phyloP scores from a whole-genome alignment of 495 filamentous ascomycete genomes.

The Penicillium daleae region DNA sequence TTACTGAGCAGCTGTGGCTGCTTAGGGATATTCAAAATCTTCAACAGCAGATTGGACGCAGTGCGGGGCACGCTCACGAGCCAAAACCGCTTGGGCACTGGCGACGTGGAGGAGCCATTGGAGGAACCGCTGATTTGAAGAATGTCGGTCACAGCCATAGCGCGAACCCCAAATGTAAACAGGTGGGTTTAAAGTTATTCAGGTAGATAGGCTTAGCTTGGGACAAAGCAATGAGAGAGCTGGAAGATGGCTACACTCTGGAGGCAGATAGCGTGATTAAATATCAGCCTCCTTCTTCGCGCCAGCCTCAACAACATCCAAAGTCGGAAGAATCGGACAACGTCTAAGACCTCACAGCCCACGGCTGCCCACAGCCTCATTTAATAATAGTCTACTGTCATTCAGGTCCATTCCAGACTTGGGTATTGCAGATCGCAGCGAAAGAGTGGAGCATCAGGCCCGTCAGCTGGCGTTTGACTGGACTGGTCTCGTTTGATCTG shows the following conservation, averaged over 20 bases:
- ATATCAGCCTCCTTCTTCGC: neutral
- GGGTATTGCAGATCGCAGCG: neutral
- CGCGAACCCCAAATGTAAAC: neutral
- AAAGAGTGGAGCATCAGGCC: neutral
- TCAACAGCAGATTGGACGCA: slow-evolving; percentile 46
- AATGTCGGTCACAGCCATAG: neutral
- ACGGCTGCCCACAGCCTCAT: neutral
- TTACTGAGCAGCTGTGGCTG: slow-evolving; percentile 41
- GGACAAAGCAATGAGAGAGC: slow-evolving; percentile 9
- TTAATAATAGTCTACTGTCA: neutral
- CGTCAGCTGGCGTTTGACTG: neutral
- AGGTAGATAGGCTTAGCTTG: slow-evolving; percentile 15
- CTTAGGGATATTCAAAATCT: slow-evolving; percentile 41
- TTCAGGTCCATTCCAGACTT: neutral
- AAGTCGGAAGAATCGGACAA: neutral
- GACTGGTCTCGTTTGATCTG: neutral
- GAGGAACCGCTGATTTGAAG: neutral
- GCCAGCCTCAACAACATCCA: neutral
- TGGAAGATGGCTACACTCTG: slow-evolving; percentile 2
- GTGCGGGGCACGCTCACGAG: slow-evolving; percentile 45
- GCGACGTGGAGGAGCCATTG: neutral
- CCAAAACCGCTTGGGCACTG: slow-evolving; percentile 15
- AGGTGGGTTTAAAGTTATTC: neutral
- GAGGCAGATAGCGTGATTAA: slow-evolving; percentile 18
- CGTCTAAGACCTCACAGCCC: neutral